Evolutionary conservation across 164 flowering plant species (phyloP).

Genomic region (grape (Vitis vinifera)): DNA sequence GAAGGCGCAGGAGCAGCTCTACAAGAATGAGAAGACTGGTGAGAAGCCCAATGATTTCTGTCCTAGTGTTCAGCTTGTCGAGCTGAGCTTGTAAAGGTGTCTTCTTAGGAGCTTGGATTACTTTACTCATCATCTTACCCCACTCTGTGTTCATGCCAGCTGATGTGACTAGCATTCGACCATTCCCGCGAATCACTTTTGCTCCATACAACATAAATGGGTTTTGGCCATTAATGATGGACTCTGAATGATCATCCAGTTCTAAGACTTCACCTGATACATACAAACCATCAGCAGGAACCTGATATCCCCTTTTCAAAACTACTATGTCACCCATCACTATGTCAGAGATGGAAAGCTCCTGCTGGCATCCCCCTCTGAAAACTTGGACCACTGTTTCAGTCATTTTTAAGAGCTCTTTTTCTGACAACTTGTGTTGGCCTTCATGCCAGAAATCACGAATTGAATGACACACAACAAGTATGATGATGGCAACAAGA

Average conservation of each 20-base stretch:
- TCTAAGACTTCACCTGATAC: neutral
- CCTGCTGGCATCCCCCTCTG: conserved; percentile 4
- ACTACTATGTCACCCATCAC: conserved; percentile 14
- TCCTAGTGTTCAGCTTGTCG: neutral
- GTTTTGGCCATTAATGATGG: neutral
- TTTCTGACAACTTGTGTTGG: neutral
- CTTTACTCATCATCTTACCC: conserved; percentile 10
- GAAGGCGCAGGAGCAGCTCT: conserved; percentile 20
- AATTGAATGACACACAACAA: neutral
- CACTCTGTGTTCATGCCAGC: conserved; percentile 19
- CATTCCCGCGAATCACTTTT: conserved; percentile 10
- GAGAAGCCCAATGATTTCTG: conserved; percentile 3
- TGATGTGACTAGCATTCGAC: conserved; percentile 15
- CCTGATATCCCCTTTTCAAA: conserved; percentile 11
- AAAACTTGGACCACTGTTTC: conserved; percentile 7
- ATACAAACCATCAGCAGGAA: conserved; percentile 24
- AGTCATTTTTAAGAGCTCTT: neutral
- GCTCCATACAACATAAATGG: conserved; percentile 7
- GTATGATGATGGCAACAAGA: conserved; percentile 2
- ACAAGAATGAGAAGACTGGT: conserved; percentile 10
- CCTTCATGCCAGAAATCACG: neutral
- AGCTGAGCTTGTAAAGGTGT: conserved; percentile 4
- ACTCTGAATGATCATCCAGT: neutral
- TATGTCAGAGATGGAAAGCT: conserved; percentile 1
- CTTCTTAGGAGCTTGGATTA: neutral